Evolutionary conservation across 805 yeast species (phyloP).

Genomic region (Barnettozyma siamensis): DNA sequence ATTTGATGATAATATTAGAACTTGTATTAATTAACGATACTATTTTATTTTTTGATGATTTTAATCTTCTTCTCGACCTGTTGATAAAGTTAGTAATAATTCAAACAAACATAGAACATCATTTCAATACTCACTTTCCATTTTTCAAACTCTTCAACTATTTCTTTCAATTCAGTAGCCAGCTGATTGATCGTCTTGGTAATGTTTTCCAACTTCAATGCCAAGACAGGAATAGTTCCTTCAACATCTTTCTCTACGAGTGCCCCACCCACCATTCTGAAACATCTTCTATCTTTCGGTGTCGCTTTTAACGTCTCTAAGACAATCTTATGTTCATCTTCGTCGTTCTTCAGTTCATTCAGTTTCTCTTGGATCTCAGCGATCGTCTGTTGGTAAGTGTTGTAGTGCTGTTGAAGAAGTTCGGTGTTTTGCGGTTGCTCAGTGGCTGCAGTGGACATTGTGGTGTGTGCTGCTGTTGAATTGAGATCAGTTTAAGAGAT

Average conservation of each 20-base stretch:
- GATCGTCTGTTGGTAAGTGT: constrained; percentile 44
- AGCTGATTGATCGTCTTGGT: constrained; percentile 29
- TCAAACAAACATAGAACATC: not conserved
- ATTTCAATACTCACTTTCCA: constrained; percentile 31
- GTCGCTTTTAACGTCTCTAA: constrained; percentile 48
- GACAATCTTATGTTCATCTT: constrained; percentile 47
- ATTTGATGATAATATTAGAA: too few species aligned
- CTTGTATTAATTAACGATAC: too few species aligned
- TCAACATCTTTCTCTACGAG: constrained; percentile 75
- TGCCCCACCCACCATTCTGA: constrained; percentile 92
- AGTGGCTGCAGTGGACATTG: not conserved
- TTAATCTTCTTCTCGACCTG: constrained; percentile 14
- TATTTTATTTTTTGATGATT: constrained; percentile 13
- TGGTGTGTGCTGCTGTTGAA: not conserved
- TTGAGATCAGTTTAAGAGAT: too few species aligned
- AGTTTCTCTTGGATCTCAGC: constrained; percentile 41
- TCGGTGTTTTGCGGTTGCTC: constrained; percentile 4
- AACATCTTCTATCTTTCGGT: constrained; percentile 66
- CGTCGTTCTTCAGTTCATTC: constrained; percentile 42
- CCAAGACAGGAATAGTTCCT: constrained; percentile 63
- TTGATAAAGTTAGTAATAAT: constrained; percentile 4
- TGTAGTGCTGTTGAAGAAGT: constrained; percentile 45
- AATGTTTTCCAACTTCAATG: constrained; percentile 48
- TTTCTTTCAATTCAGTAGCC: constrained; percentile 28
- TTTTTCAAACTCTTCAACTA: constrained; percentile 34